Evolutionary conservation across 208 protist species (phyloP), one percentile per base, ranked within the genome.

Genomic region (Leptomonas pyrrhocoris): DNA sequence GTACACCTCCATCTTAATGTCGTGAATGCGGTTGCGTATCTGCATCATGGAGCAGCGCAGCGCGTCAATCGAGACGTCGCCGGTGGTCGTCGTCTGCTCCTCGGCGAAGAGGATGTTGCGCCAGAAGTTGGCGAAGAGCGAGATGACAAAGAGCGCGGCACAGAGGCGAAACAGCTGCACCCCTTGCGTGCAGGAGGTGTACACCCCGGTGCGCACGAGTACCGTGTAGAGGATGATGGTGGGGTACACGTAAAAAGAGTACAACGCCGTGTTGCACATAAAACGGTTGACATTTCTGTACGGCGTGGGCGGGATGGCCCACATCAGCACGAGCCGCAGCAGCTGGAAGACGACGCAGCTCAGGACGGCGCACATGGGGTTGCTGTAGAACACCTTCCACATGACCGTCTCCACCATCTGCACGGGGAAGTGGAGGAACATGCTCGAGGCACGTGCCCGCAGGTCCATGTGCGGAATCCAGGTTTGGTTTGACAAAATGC

Each of bases 371-470:
- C 62, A 62, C 30, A 84, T 53, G 15, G 87, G 72, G 53, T 54
- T 85, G 67, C 79, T 78, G 76, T 86, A 90, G 71, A 88, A 88
- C 18, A 93, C 76, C 62, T 93, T 93, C 87, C 87, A 93, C 79
- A 89, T 86, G 36, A 79, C 55, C 9, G 82, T 74, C 60, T 88
- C 69, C 54, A 76, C 51, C 48, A 87, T 56, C 46, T 83, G 68
- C 61, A 75, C 16, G 12, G 74, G 53, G 48, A 77, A 73, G 56
- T 75, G 62, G 36, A 81, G 13, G 30, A 89, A 84, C 53, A 86
- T 73, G 51, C 73, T 75, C 38, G 73, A 73, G 13, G 66, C 65
- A 28, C 81, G 84, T 18, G 88, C 59, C 4, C 74, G 68, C 49
- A 87, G 59, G 36, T 88, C 87, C 51, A 88, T 67, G 62, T 81